phyloP scores from a whole-genome alignment of 176 grass and related monocot genomes.

The Alloteropsis semialata region DNA sequence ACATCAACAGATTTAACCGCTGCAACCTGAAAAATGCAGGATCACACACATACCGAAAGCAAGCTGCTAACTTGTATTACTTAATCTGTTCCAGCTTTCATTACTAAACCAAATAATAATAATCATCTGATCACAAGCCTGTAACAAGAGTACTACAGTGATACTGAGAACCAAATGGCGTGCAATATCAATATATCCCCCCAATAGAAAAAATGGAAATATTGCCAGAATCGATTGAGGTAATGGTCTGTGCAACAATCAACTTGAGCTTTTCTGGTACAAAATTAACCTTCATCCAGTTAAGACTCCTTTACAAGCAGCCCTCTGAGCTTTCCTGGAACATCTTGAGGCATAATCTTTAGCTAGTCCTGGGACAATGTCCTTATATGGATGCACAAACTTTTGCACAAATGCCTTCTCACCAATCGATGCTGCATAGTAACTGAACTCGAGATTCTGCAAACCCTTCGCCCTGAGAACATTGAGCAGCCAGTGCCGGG shows the following conservation, averaged over 20 bases:
- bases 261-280: too few species aligned
- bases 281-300: too few species aligned
- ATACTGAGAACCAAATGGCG: neutral
- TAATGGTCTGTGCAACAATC: neutral
- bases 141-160: neutral
- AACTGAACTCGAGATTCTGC: conserved; percentile 5
- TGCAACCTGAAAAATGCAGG: neutral
- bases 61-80: neutral
- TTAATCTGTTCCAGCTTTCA: neutral
- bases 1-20: neutral
- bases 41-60: neutral
- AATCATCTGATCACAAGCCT: neutral
- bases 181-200: neutral
- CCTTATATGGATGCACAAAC: conserved; percentile 30
- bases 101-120: neutral
- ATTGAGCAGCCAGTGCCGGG: conserved; percentile 33
- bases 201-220: neutral
- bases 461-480: conserved; percentile 27
- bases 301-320: too few species aligned
- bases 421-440: neutral
- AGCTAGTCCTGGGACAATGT: conserved; percentile 5
- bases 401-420: conserved; percentile 39
- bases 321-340: neutral
- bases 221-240: neutral
- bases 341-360: neutral